These are phyloP conservation scores for Blastobotrys buckinghamii DNA, from an alignment of 1,139 yeast genomes.

Conservation along the genomic window DNA sequence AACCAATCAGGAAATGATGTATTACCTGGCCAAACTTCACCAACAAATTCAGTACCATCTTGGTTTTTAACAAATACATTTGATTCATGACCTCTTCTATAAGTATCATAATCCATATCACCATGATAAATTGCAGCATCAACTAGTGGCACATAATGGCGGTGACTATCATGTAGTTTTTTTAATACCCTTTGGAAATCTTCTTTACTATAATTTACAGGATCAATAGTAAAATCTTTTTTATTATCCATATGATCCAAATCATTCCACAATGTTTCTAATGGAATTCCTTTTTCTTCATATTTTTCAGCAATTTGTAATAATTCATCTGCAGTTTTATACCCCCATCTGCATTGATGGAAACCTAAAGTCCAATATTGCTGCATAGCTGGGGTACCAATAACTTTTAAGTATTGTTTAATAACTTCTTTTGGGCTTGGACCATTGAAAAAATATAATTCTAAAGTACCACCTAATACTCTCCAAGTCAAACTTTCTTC, in stretches of 20 bases:
- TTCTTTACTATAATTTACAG: slow-evolving; percentile 23
- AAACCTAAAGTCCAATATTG: slow-evolving; percentile 27
- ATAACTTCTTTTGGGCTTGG: slow-evolving; percentile 33
- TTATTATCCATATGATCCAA: slow-evolving; percentile 29
- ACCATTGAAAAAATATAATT: slow-evolving; percentile 35
- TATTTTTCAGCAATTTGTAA: slow-evolving; percentile 12
- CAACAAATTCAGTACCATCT: slow-evolving; percentile 18
- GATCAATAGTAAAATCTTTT: slow-evolving; percentile 34
- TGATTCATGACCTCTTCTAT: slow-evolving; percentile 28
- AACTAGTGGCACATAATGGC: slow-evolving; percentile 34
- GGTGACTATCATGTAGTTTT: slow-evolving; percentile 27
- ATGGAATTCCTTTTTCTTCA: slow-evolving; percentile 14
- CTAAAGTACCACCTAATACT: slow-evolving; percentile 26
- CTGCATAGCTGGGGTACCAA: slow-evolving; percentile 34
- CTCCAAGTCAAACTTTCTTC: slow-evolving; percentile 26
- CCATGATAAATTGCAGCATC: slow-evolving; percentile 33
- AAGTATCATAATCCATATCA: slow-evolving; percentile 28
- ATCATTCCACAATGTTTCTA: slow-evolving; percentile 21
- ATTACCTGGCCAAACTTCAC: slow-evolving; percentile 25
- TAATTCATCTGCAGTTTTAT: slow-evolving; percentile 12
- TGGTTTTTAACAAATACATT: slow-evolving; percentile 34
- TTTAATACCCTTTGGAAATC: slow-evolving; percentile 24
- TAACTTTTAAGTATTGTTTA: slow-evolving; percentile 25
- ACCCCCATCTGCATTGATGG: slow-evolving; percentile 25
- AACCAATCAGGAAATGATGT: slow-evolving; percentile 36